Evolutionary conservation across 2,329 filamentous ascomycete species (phyloP), one percentile per base, ranked within the genome.

Genomic region (Stagonosporopsis chrysanthemi): DNA sequence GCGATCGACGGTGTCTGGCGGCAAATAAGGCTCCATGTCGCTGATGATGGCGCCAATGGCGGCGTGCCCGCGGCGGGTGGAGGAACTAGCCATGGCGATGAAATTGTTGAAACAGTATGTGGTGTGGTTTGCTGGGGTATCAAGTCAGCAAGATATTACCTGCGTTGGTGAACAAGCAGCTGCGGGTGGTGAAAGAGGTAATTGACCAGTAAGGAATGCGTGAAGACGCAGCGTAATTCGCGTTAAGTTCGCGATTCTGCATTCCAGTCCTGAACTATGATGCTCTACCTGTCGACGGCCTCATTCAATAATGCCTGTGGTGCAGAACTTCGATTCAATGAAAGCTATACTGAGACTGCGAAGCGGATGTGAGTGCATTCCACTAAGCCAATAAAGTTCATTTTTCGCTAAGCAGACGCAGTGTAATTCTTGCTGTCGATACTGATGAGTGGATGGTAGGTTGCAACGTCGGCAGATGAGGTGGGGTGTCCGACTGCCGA

Each of bases 21-120:
- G 67, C 6, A 70, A 63, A 11, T 65, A 56, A 14, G 44, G 42
- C 24, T 56, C 54, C 56, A 70, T 67, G 6, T 67, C 61, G 23
- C 50, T 47, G 38, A 67, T 60, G 14, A 66, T 66, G 17, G 52
- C 57, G n/a, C 60, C 53, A 14, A 68, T 55, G 23, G 62, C 60
- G 11, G 50, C 56, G 45, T 67, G 64, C 14, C 65, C 63, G 28
- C 35, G 39, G 36, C 53, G 58, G n/a, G 22, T 9, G 12, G 39
- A 31, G 8, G 24, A 6, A 38, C 40, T 12, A 24, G 26, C 12
- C 52, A 61, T 62, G 31, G 14, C 15, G 15, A n/a, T 5, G 14
- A 11, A 31, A 14, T 14, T 31, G 11, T 11, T 14, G 29, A 14
- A 14, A 11, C 15, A n/a, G n/a, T 33, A 14, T 33, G 31, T 33